Evolutionary conservation across 768 basidiomycete species (phyloP), one percentile per base, ranked within the genome.

Genomic region (Hydnomerulius pinastri): DNA sequence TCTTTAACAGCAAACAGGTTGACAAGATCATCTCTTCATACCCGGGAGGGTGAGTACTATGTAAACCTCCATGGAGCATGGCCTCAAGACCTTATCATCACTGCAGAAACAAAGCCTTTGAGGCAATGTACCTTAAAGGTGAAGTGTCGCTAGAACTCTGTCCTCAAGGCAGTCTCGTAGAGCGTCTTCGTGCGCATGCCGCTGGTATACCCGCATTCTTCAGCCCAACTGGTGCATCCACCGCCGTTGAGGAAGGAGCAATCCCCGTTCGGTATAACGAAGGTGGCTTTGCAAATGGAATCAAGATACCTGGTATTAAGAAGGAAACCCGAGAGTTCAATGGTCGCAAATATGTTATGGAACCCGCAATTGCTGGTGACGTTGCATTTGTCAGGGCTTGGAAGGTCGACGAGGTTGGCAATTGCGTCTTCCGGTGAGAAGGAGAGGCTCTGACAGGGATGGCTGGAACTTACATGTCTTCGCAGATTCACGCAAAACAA

Each of bases 141-240:
- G 71, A 86, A 56, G 86, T 96, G 51, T 85, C 87, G 8, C 73
- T 95, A 29, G 93, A 96, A 61, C 85, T 96, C 18, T 90, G 91
- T 23, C 93, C 94, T 3, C 93, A 97, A 71, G 93, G 92, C 9
- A 94, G 92, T 12, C 82, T 97, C 37, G 84, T 87, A 13, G 93
- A 94, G 63, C 86, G 92, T 50, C 76, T 94, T 53, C 86, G 92
- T 29, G 89, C 93, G 6, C 88, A 91, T 50, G 92, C 91, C 8
- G 89, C 91, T 10, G 93, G 93, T 43, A 92, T 93, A 52, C 92
- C 93, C 15, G 92, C 87, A n/a, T 93, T 97, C 75, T 95, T 77
- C 70, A 96, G 91, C 5, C 93, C 92, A 13, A 93, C 92, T 0
- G 93, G 94, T 13, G 90, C 90, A 7, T 80, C 80, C 18, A 94